A percentile compares a stretch with the other conserved stretches of the same genome.
Conservation (phyloP, 2,329 filamentous ascomycete genomes). For the Rutstroemia sp. region DNA sequence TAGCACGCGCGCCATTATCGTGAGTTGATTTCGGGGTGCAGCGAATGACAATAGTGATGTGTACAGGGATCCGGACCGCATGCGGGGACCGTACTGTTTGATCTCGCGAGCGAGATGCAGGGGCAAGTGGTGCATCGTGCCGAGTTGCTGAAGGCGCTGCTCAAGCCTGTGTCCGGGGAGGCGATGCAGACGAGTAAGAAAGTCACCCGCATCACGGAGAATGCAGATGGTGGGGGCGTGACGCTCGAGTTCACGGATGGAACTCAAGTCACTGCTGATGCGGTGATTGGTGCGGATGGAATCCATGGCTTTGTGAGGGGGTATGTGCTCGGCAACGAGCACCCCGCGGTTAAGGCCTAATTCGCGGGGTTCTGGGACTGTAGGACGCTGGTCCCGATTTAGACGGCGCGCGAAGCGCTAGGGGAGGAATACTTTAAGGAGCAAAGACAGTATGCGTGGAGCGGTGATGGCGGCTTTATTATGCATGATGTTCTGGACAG, state of each 20-base stretch:
- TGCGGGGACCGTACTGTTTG: too few relatives aligned
- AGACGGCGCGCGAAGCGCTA: neutral
- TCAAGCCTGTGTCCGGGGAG: neutral
- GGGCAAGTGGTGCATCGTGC: too few relatives aligned
- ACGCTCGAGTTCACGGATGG: neutral
- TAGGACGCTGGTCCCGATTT: neutral
- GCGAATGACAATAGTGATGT: too few relatives aligned
- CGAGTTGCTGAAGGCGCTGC: too few relatives aligned
- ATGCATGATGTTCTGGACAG: neutral
- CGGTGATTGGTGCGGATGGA: neutral
- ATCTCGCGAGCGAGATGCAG: too few relatives aligned
- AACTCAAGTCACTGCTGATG: neutral
- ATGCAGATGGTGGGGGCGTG: neutral
- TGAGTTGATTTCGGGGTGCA: too few relatives aligned
- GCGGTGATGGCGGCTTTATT: neutral
- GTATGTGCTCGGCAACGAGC: neutral
- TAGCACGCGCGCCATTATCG: too few relatives aligned
- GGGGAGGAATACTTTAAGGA: neutral
- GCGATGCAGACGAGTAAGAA: neutral
- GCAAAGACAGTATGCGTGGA: neutral
- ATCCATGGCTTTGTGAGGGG: neutral
- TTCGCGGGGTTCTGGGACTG: neutral
- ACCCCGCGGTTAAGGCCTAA: neutral
- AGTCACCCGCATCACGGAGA: neutral
- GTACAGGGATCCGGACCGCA: too few relatives aligned